Evolutionary conservation across 441 rosid genomes (phyloP).

Genomic region (Brassica hybrid): DNA sequence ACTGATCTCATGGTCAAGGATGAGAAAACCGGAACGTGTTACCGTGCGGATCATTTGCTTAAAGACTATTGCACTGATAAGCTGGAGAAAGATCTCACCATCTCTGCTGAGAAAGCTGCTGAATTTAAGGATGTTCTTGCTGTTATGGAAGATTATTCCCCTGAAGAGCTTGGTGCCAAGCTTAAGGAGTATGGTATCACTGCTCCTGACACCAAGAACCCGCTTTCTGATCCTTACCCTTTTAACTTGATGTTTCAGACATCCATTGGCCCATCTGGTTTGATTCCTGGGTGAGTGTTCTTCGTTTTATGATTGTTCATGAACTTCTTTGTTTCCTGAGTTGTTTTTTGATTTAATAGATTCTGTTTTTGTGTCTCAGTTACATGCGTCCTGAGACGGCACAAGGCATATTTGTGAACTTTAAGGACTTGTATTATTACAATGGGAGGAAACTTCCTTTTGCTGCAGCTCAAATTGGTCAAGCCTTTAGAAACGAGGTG

Average conservation of each 20-base stretch:
- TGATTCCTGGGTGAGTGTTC: slow-evolving; percentile 49
- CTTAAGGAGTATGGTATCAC: slow-evolving; percentile 69
- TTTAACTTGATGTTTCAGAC: slow-evolving; percentile 66
- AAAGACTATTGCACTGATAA: slow-evolving; percentile 58
- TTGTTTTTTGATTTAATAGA: no score
- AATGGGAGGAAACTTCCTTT: no score
- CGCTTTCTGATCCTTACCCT: slow-evolving; percentile 47
- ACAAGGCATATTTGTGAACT: no score
- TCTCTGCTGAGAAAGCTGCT: slow-evolving; percentile 52
- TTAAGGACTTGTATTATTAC: no score
- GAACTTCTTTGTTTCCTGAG: no score
- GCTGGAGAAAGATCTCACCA: slow-evolving; percentile 53
- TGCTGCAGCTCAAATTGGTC: no score
- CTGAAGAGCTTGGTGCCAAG: slow-evolving; percentile 76
- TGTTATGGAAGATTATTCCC: slow-evolving; percentile 62
- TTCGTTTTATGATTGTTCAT: not conserved
- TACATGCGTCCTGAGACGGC: no score
- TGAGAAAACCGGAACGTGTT: slow-evolving; percentile 57
- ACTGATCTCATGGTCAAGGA: slow-evolving; percentile 71
- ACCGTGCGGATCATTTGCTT: slow-evolving; percentile 60
- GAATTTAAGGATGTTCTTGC: slow-evolving; percentile 58
- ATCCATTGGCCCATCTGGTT: slow-evolving; percentile 63
- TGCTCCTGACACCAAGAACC: slow-evolving; percentile 50
- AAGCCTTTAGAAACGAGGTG: slow-evolving; percentile 2
- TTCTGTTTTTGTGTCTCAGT: no score